Percentiles rank a stretch among this genome's conserved stretches.
These are phyloP conservation scores for Populus tremula DNA, from an alignment of 345 rosid species.

Conservation along the genomic window DNA sequence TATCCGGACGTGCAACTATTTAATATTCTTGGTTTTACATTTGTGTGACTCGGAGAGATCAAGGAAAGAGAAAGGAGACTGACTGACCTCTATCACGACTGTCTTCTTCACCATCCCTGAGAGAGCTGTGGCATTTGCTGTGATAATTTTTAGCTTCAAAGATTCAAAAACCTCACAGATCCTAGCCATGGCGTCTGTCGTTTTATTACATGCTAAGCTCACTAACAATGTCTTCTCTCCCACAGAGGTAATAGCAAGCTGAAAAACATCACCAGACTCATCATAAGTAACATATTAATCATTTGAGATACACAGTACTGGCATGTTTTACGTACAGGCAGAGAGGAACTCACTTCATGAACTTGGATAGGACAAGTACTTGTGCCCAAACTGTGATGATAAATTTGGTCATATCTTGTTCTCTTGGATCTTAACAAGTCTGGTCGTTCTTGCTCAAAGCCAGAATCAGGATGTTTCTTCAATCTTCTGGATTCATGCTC, in stretches of 20 bases:
- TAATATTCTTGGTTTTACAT: too few species aligned
- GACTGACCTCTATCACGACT: conserved; percentile 67
- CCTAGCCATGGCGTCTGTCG: conserved; percentile 74
- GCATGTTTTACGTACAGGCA: too few species aligned
- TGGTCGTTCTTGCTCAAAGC: conserved; percentile 52
- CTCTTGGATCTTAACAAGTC: conserved; percentile 64
- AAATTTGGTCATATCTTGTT: conserved; percentile 48
- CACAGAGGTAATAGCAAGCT: conserved; percentile 70
- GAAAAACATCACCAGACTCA: neutral
- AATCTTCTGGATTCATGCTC: conserved; percentile 60
- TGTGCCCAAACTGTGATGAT: conserved; percentile 34
- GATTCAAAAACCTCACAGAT: conserved; percentile 81
- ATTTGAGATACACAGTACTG: too few species aligned
- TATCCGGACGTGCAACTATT: too few species aligned
- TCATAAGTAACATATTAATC: neutral
- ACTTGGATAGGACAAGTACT: conserved; percentile 53
- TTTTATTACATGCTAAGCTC: conserved; percentile 72
- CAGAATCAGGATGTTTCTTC: conserved; percentile 25
- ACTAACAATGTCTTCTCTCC: conserved; percentile 71
- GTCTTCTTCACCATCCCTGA: conserved; percentile 76
- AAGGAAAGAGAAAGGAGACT: conserved; percentile 6
- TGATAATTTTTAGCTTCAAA: conserved; percentile 67
- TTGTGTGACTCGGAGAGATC: too few species aligned
- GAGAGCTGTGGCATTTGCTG: conserved; percentile 66
- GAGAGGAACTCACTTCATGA: conserved; percentile 38